Evolutionary conservation across 805 yeast genomes (phyloP), one percentile per base, ranked within the genome.

Genomic region (Saccharomycopsis lassenensis): DNA sequence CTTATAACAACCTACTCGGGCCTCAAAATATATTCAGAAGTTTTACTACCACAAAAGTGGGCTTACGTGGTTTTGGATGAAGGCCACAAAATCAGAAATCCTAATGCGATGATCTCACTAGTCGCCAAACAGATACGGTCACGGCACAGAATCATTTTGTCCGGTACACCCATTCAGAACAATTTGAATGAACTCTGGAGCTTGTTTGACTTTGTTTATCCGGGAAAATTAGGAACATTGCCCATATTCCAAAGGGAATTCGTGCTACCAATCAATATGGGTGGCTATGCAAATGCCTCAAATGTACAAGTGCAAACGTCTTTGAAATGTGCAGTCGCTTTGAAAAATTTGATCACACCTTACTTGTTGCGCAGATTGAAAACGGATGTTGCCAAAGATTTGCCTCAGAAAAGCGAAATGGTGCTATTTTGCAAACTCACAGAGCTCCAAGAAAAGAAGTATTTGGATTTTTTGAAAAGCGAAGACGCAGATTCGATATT

Each of bases 271-370:
- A 91, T 91, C 30, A 89, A 86, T 51, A 68, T 83, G 53, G 98
- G 98, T n/a, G 98, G 98, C 0, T 91, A 91, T 58, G 95, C 98
- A 1, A 91, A 89, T 60, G 97, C 98, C 0, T 76, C 93, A 1
- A 91, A 91, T 53, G 72, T 91, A 3, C 96, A 91, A 53, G 97
- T 91, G 0, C 96, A 89, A 52, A 78, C 96, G 1, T 95, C 96
- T 2, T 87, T 84, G 52, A 85, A 85, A 53, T 91, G 97, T 61
- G 98, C 98, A 0, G 91, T 87, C 4, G 77, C 89, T 2, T 59
- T 91, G 35, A 65, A 94, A 34, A 94, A 91, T 48, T 58, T 89
- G 46, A 84, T 91, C 7, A 74, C 94, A 3, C 98, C 98, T 0
- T 91, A 86, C 54, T 58, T 91, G 36, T 58, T 91, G 32, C 62